Evolutionary conservation across 768 basidiomycete genomes (phyloP).

Genomic region (Ephemerocybe angulata): DNA sequence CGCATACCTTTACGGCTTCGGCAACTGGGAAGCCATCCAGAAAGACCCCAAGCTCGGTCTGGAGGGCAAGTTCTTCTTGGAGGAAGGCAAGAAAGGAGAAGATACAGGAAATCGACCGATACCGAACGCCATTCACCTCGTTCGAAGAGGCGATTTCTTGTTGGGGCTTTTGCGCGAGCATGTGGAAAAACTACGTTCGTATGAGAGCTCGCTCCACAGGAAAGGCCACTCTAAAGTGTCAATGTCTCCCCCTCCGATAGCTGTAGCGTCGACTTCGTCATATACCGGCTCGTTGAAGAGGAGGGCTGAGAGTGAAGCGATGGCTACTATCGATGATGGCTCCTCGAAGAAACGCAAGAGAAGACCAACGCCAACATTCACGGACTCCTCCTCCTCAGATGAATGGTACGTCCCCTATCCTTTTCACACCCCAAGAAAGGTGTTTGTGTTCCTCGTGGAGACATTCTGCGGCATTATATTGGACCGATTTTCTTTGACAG

Average conservation of each 20-base stretch:
- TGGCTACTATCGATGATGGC: slow-evolving; percentile 73
- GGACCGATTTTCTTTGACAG: too few species aligned
- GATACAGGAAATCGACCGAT: slow-evolving; percentile 81
- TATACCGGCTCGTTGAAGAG: slow-evolving; percentile 61
- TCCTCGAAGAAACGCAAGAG: slow-evolving; percentile 78
- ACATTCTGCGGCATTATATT: too few species aligned
- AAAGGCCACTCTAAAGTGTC: slow-evolving; percentile 70
- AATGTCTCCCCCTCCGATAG: slow-evolving; percentile 70
- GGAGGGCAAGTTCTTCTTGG: slow-evolving; percentile 94
- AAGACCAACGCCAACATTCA: slow-evolving; percentile 94
- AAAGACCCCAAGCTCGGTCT: slow-evolving; percentile 83
- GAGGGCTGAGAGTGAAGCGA: slow-evolving; percentile 82
- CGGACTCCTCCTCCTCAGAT: slow-evolving; percentile 89
- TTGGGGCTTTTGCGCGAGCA: slow-evolving; percentile 79
- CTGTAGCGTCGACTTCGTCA: slow-evolving; percentile 65
- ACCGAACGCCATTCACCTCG: slow-evolving; percentile 97
- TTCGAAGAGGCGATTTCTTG: slow-evolving; percentile 94
- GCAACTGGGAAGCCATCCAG: slow-evolving; percentile 93
- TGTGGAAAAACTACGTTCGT: slow-evolving; percentile 87
- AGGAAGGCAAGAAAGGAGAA: slow-evolving; percentile 94
- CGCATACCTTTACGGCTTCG: slow-evolving; percentile 90
- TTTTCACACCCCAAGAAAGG: too few species aligned
- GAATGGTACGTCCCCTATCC: slow-evolving; percentile 81
- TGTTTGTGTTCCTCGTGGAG: too few species aligned
- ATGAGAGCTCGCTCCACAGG: slow-evolving; percentile 73